Evolutionary conservation across 345 rosid species (phyloP).

Genomic region (Physaria fendleri): DNA sequence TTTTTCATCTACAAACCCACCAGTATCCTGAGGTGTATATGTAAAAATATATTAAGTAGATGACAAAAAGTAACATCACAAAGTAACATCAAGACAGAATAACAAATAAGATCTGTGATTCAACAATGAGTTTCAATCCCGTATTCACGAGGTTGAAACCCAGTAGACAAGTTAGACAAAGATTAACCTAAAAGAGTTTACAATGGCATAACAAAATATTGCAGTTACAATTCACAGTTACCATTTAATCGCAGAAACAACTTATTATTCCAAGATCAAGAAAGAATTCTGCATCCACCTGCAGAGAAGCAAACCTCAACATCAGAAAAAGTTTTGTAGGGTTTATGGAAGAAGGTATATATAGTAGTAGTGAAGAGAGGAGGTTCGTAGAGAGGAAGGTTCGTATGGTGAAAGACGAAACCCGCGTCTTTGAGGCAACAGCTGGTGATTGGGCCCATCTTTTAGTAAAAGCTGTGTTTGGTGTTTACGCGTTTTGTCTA

Average conservation of each 20-base stretch:
- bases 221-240: not conserved
- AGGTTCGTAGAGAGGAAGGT: conserved; percentile 9
- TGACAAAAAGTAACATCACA: not conserved
- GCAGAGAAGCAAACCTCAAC: conserved; percentile 11
- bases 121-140: not conserved
- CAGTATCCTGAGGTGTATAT: conserved; percentile 45
- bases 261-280: not conserved
- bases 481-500: conserved; percentile 15
- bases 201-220: not conserved
- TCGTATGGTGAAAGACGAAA: conserved; percentile 11
- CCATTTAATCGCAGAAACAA: conserved; percentile 12
- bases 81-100: not conserved
- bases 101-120: not conserved
- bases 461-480: conserved; percentile 24
- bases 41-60: not conserved
- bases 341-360: conserved; percentile 13
- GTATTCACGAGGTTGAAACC: not conserved
- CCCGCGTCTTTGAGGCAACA: conserved; percentile 23
- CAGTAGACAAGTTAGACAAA: not conserved
- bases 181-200: not conserved
- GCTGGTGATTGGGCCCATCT: conserved; percentile 26
- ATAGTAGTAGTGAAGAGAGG: conserved; percentile 10
- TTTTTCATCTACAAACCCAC: conserved; percentile 50
- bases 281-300: conserved; percentile 8
- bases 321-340: conserved; percentile 10